Evolutionary conservation across 495 filamentous ascomycete species (phyloP).

Genomic region (Lasiosphaeria miniovina): DNA sequence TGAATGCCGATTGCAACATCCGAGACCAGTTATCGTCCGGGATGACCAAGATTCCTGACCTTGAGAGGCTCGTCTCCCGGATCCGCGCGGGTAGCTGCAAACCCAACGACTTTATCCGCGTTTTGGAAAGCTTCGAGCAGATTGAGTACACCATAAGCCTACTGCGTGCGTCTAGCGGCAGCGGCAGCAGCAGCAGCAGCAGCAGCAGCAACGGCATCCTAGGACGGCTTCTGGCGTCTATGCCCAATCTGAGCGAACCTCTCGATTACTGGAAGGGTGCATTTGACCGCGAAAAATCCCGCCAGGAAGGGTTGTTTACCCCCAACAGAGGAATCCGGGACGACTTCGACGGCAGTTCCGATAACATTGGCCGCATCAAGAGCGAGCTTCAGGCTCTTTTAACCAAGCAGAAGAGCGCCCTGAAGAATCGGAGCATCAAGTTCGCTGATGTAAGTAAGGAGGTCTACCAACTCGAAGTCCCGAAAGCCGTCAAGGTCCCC

Average conservation of each 20-base stretch:
- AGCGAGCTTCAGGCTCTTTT: conserved; percentile 68
- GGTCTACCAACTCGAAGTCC: conserved; percentile 92
- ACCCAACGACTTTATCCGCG: conserved; percentile 84
- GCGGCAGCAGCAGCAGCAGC: conserved; percentile 53
- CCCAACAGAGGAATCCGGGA: conserved; percentile 84
- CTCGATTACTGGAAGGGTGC: conserved; percentile 86
- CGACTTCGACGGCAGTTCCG: conserved; percentile 87
- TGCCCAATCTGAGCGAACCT: conserved; percentile 75
- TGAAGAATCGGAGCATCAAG: conserved; percentile 65
- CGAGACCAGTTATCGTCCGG: conserved; percentile 84
- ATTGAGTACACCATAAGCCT: conserved; percentile 89
- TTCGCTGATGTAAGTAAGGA: conserved; percentile 94
- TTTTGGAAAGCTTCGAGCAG: conserved; percentile 95
- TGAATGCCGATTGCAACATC: conserved; percentile 76
- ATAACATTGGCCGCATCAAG: conserved; percentile 67
- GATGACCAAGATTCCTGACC: conserved; percentile 85
- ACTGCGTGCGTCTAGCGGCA: conserved; percentile 63
- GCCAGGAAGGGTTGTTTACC: conserved; percentile 66
- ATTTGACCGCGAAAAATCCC: conserved; percentile 82
- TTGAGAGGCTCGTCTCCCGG: conserved; percentile 90
- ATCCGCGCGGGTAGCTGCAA: conserved; percentile 88
- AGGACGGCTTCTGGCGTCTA: conserved; percentile 74
- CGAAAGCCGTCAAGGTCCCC: conserved; percentile 82
- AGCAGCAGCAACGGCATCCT: conserved; percentile 69
- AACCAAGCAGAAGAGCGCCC: conserved; percentile 62